Base-by-base conservation (phyloP, 257 asterid genomes). In the Lavandula angustifolia region DNA sequence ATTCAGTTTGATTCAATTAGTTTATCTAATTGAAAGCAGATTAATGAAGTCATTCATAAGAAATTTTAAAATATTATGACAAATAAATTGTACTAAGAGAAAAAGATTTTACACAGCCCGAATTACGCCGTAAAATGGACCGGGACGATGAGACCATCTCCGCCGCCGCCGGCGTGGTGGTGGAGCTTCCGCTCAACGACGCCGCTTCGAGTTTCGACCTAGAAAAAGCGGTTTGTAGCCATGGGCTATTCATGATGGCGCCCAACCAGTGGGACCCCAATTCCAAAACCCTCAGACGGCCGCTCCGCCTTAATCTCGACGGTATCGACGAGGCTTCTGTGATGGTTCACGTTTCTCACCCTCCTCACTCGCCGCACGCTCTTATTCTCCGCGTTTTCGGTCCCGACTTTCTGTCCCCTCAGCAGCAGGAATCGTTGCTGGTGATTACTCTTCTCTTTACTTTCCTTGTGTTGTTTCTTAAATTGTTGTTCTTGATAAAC, bases 181-280 rank as follows among this genome's bases (percentile, higher is more conserved):
- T 84, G 79, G 83, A 81, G 81, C 80, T 90, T 54, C 81, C 75
- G 42, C 84, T 89, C 5, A 78, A 80, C 51, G 85, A 64, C 67
- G 79, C 76, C 16, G 79, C 81, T 5, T 54, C 68, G 18, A 60
- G 78, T 13, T 87, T 85, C 73, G 64, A 62, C 63, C 60, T 90
- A 33, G 95, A 79, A 44, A 87, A 80, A 75, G 86, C 89, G 13
- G 91, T 90, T 4, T 90, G 96, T 73, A 90, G 96, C 81, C 88
- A 87, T 60, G 97, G 97, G 1, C 64, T 91, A 5, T 91, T 91
- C 78, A 91, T 91, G 97, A 91, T 85, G 95, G 92, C 97, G 35
- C 97, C 96, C 52, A 91, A 91, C 55, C 80, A 62, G 44, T 91
- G 97, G 96, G 92, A 87, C 77, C 67, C 92, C 32, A 81, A 52